These are phyloP conservation scores for Phalaenopsis equestris DNA, from an alignment of 106 monocot genomes.

Conservation along the genomic window DNA sequence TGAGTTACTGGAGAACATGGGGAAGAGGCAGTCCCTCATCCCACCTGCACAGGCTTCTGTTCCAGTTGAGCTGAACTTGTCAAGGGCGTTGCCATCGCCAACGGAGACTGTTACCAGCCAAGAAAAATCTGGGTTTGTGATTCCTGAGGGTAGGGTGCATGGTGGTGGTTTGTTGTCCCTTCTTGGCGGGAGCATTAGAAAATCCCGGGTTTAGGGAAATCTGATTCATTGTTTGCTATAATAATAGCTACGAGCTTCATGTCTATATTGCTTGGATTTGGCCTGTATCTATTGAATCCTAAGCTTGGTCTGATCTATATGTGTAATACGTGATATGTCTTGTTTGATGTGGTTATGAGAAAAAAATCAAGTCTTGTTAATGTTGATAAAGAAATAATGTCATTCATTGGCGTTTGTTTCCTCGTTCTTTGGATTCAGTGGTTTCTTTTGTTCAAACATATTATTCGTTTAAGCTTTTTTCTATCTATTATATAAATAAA, in stretches of 20 bases:
- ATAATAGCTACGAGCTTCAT: background rate
- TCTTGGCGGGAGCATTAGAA: slow-evolving; percentile 58
- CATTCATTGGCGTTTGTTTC: background rate
- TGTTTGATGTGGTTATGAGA: background rate
- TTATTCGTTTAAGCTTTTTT: no score
- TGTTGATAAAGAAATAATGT: background rate
- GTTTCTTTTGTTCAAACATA: no score
- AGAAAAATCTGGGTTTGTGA: slow-evolving; percentile 19
- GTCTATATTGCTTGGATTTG: background rate
- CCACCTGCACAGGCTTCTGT: no score
- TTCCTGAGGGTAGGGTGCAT: slow-evolving; percentile 90
- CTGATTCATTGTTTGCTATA: slow-evolving; percentile 14
- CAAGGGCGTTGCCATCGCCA: background rate
- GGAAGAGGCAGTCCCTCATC: slow-evolving; percentile 25
- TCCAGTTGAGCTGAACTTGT: slow-evolving; percentile 40
- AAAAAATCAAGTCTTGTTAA: background rate
- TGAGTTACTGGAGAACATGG: slow-evolving; percentile 1
- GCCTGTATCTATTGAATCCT: slow-evolving; percentile 3
- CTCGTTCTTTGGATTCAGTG: no score
- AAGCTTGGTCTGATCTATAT: background rate
- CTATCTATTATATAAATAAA: no score
- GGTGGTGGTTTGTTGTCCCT: slow-evolving; percentile 83
- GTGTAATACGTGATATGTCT: background rate
- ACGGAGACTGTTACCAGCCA: background rate
- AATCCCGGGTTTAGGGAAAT: slow-evolving; percentile 22